Percentiles rank a stretch among this genome's conserved stretches.
phyloP scores from a whole-genome alignment of 2,329 filamentous ascomycete genomes.

The Ophiostoma sp. region DNA sequence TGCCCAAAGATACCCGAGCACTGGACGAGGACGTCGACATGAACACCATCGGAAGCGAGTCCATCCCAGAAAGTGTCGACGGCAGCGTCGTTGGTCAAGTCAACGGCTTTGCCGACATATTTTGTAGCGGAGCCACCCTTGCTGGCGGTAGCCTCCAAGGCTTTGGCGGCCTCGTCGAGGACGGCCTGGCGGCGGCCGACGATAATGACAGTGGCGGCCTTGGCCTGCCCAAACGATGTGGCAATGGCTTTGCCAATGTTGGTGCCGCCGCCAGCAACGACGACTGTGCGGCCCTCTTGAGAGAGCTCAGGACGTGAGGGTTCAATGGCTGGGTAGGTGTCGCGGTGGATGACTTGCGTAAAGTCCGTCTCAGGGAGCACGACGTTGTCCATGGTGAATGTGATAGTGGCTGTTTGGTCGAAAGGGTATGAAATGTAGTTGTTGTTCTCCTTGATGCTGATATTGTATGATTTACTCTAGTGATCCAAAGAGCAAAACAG shows the following conservation, averaged over 20 bases:
- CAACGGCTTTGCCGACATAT: background rate
- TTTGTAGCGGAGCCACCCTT: background rate
- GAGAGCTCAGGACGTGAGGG: conserved; percentile 41
- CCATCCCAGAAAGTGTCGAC: conserved; percentile 19
- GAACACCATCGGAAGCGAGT: background rate
- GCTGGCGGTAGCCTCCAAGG: conserved; percentile 6
- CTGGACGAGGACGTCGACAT: conserved; percentile 40
- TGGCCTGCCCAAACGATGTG: conserved; percentile 22
- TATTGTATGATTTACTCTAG: no score
- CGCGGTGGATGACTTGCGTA: conserved; percentile 33
- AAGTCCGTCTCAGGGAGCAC: conserved; percentile 6
- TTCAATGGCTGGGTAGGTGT: conserved; percentile 42
- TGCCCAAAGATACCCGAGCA: conserved; percentile 33
- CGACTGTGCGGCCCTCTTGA: conserved; percentile 46
- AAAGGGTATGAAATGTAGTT: no score
- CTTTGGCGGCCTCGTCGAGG: conserved; percentile 10
- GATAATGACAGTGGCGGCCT: conserved; percentile 24
- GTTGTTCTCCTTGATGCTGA: no score
- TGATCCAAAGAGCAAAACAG: no score
- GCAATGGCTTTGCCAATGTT: conserved; percentile 29
- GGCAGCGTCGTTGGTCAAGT: conserved; percentile 3
- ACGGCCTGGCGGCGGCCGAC: conserved; percentile 23
- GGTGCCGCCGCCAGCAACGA: conserved; percentile 28
- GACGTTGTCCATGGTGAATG: background rate
- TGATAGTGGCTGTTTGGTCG: no score